Base-by-base conservation (phyloP, 78 protist genomes). In the Dictyostelium brefeldianum region DNA sequence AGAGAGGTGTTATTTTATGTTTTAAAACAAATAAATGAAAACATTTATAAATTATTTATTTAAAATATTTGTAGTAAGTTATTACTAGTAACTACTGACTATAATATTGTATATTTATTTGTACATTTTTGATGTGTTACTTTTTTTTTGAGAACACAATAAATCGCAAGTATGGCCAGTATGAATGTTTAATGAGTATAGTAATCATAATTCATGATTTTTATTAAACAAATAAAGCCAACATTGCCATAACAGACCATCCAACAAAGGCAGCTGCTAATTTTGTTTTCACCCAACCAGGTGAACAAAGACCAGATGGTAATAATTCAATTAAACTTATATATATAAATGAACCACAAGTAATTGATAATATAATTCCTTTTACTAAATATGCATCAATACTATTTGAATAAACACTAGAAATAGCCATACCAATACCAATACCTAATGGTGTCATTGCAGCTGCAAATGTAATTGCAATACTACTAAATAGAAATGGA, bases 361-460 rank as follows among this genome's bases (percentile, higher is more conserved):
- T 85, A 11, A 85, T 43, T 47, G 83, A 73, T n/a, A 85, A 47
- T 10, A 85, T 41, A 20, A 85, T 85, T 10, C 59, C 92, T 67
- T 85, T 53, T 20, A 81, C 69, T 7, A 85, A 47, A 29, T n/a
- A 17, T 12, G 78, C 73, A 17, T 62, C 69, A 2, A 25, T 17
- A 43, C 22, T 31, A 17, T 73, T 64, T n/a, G 43, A 51, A 29
- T 56, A 85, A 17, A 25, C 41, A 17, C n/a, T 27, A 1, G 83
- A 29, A 12, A 85, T 48, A n/a, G 78, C 92, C 92, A 85, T 85
- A 62, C 92, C 92, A 46, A 85, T 85, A 29, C 92, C 92, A 59
- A 85, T 85, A 11, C 92, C 92, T 5, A 85, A 51, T 29, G 92
- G 92, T 8, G 92, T 85, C 92, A 85, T 85, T 10, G 92, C 92